Conservation (phyloP, 169 alveolate species). For the Neospora caninum region DNA sequence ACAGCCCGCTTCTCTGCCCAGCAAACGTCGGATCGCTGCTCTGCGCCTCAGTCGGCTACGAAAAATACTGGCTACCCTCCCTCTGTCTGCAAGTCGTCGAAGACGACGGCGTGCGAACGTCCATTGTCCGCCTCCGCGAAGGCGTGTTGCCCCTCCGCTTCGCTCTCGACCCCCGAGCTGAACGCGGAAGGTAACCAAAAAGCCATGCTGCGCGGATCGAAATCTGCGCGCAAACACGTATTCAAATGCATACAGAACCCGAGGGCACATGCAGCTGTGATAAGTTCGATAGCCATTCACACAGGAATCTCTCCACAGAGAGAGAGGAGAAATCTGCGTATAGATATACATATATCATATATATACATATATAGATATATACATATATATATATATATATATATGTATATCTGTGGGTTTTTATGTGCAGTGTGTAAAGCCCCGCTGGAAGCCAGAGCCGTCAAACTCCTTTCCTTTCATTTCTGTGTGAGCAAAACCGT, state of each 20-base stretch:
- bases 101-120: slow-evolving; percentile 47
- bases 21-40: slow-evolving; percentile 2
- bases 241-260: no score
- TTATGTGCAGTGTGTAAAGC: no score
- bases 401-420: background rate
- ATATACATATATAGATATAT: no score
- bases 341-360: background rate
- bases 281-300: no score
- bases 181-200: slow-evolving; percentile 9
- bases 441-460: no score
- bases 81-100: slow-evolving; percentile 48
- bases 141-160: slow-evolving; percentile 63
- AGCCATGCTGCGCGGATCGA: background rate
- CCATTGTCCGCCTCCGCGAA: slow-evolving; percentile 31
- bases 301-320: no score
- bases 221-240: background rate
- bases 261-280: no score
- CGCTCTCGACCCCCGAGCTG: slow-evolving; percentile 46
- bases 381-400: no score
- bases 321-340: no score
- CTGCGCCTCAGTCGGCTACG: slow-evolving; percentile 57
- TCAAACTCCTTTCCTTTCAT: no score
- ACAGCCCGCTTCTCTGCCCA: background rate
- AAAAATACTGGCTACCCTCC: slow-evolving; percentile 58
- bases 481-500: no score